Base-by-base conservation (phyloP, 352 stramenopile species). In the Phytophthora fragariae region DNA sequence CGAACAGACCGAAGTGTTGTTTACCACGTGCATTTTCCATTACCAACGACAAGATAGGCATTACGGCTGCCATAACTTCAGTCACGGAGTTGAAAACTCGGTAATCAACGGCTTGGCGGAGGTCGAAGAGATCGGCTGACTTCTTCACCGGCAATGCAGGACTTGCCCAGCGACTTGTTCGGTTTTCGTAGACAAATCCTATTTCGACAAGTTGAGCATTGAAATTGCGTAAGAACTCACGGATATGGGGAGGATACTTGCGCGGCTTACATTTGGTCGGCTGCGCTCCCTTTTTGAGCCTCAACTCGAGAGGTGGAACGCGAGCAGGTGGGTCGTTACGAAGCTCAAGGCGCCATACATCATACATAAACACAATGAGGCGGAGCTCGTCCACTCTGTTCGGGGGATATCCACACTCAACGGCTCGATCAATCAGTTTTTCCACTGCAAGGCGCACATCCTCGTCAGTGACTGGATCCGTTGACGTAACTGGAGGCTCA, bases 41-140 rank as follows among this genome's bases (percentile, higher is more conserved):
- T 62, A 62, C 49, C n/a, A 65, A 17, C 31, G 56, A 44, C 15
- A 72, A 50, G 27, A 61, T 60, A 5, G 65, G 57, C 65, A 66
- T 72, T 8, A 62, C 57, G 21, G 47, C 65, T 35, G 59, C 65
- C 57, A 72, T 65, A 17, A 60, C 12, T 12, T 72, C 50, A 1
- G 57, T 63, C 24, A 54, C 24, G 21, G 24, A 29, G 3, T 41
- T 41, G 35, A 41, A 41, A 12, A 41, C 35, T 10, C 35, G 35
- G 35, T 41, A 41, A 12, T 41, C 35, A 5, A 12, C 33, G 8
- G 33, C 10, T 39, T 39, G 33, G 8, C 7, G 35, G 9, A 41
- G 35, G 8, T 41, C 35, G 0, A 12, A 4, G 3, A 41, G 35
- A 41, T 41, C 35, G 11, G 9, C 35, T 14, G 35, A 41, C 0